phyloP scores from a whole-genome alignment of 2,329 filamentous ascomycete genomes.

The Aurifilum marmelostoma region DNA sequence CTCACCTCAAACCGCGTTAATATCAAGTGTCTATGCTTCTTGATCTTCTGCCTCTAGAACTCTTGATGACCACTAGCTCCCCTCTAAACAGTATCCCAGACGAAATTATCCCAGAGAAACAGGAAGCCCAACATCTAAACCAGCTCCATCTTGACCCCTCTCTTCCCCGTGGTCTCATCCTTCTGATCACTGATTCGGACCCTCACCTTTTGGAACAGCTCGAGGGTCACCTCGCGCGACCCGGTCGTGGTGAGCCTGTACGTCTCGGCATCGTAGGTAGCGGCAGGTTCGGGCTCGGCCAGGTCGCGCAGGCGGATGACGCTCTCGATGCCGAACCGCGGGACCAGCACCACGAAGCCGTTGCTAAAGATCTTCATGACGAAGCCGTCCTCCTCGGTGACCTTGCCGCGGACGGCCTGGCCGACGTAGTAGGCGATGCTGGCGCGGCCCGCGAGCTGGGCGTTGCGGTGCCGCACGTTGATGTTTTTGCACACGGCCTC shows the following conservation, averaged over 20 bases:
- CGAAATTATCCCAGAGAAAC: no score
- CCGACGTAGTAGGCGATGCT: conserved; percentile 98
- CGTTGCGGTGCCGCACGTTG: conserved; percentile 95
- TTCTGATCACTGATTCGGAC: conserved; percentile 91
- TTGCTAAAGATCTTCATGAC: conserved; percentile 98
- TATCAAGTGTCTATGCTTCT: no score
- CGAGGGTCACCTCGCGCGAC: conserved; percentile 62
- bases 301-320: conserved; percentile 86
- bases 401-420: conserved; percentile 81
- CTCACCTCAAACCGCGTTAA: no score
- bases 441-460: conserved; percentile 90
- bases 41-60: no score
- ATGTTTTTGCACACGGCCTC: conserved; percentile 98
- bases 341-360: conserved; percentile 95
- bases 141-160: conserved; percentile 79
- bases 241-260: conserved; percentile 72
- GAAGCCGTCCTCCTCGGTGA: conserved; percentile 85
- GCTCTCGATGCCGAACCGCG: conserved; percentile 92
- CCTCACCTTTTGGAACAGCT: conserved; percentile 89
- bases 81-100: no score
- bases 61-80: no score
- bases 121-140: no score
- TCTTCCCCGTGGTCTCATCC: conserved; percentile 95
- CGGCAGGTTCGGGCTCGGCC: conserved; percentile 75
- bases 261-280: conserved; percentile 81